phyloP scores from a whole-genome alignment of 2,329 filamentous ascomycete species.

The Diaporthe nobilis region DNA sequence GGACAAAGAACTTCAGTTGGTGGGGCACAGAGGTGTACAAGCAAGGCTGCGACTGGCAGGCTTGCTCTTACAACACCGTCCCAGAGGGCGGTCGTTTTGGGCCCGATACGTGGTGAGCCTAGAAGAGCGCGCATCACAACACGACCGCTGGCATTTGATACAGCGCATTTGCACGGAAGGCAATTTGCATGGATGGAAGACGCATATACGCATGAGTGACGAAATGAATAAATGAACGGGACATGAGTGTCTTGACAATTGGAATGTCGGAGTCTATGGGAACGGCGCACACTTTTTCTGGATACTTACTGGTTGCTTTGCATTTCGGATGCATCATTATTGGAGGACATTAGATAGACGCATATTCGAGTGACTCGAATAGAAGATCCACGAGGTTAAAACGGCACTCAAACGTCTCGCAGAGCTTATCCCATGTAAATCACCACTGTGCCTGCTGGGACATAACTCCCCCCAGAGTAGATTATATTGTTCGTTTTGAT shows the following conservation, averaged over 20 bases:
- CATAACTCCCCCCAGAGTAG: background rate
- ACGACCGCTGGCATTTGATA: background rate
- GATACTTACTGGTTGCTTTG: background rate
- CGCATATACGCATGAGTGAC: slow-evolving; percentile 10
- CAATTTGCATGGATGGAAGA: slow-evolving; percentile 7
- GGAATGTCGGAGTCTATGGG: slow-evolving; percentile 6
- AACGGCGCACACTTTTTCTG: slow-evolving; percentile 7
- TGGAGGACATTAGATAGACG: slow-evolving; percentile 21
- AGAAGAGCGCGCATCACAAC: slow-evolving; percentile 5
- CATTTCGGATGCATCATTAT: background rate
- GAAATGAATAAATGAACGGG: slow-evolving; percentile 29
- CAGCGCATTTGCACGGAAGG: slow-evolving; percentile 4
- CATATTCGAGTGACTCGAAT: slow-evolving; percentile 5
- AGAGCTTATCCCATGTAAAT: background rate
- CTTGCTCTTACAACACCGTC: slow-evolving; percentile 78
- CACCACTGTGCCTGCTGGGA: background rate
- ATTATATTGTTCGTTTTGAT: background rate
- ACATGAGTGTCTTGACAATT: background rate
- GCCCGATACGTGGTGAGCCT: slow-evolving; percentile 68
- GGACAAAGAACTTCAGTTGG: slow-evolving; percentile 82
- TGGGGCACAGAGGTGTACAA: slow-evolving; percentile 93
- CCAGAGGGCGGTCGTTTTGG: slow-evolving; percentile 76
- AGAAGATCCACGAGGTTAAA: slow-evolving; percentile 20
- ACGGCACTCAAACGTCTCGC: background rate
- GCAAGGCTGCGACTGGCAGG: slow-evolving; percentile 87